phyloP scores from a whole-genome alignment of 768 basidiomycete genomes.

The Omphalotus guepiniiformis region DNA sequence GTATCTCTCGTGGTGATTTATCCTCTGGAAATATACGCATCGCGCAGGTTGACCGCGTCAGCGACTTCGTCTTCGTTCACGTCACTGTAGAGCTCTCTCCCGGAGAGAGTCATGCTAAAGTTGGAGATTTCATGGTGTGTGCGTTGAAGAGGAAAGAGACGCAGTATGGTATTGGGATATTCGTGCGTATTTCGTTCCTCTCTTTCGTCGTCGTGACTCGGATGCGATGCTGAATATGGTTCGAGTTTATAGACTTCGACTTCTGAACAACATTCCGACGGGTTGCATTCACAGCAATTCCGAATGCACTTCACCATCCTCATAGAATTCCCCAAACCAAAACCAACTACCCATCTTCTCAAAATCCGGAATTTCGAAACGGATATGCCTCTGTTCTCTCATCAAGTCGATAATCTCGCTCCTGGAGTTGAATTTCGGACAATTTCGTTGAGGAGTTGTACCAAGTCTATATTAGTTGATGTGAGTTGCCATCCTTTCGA shows the following conservation, averaged over 20 bases:
- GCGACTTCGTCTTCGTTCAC: background rate
- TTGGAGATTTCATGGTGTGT: background rate
- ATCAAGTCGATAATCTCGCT: constrained; percentile 5
- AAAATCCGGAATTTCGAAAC: constrained; percentile 3
- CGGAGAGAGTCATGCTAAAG: background rate
- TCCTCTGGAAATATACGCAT: background rate
- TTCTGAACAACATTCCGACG: background rate
- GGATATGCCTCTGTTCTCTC: constrained; percentile 3
- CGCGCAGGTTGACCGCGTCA: background rate
- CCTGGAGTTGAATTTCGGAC: constrained; percentile 1
- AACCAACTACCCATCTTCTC: background rate
- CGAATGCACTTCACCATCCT: background rate
- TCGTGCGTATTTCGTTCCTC: background rate
- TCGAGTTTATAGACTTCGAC: background rate
- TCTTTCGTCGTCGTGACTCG: too few relatives aligned
- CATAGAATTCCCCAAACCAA: background rate
- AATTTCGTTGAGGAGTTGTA: background rate
- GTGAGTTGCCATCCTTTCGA: background rate
- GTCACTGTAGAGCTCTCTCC: background rate
- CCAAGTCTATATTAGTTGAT: background rate
- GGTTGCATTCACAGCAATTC: background rate
- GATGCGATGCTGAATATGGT: background rate
- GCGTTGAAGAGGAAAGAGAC: background rate
- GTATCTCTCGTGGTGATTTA: background rate
- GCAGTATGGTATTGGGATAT: constrained; percentile 1